Evolutionary conservation across 2,329 filamentous ascomycete genomes (phyloP), one percentile per base, ranked within the genome.

Genomic region (Neofusicoccum laricinum): DNA sequence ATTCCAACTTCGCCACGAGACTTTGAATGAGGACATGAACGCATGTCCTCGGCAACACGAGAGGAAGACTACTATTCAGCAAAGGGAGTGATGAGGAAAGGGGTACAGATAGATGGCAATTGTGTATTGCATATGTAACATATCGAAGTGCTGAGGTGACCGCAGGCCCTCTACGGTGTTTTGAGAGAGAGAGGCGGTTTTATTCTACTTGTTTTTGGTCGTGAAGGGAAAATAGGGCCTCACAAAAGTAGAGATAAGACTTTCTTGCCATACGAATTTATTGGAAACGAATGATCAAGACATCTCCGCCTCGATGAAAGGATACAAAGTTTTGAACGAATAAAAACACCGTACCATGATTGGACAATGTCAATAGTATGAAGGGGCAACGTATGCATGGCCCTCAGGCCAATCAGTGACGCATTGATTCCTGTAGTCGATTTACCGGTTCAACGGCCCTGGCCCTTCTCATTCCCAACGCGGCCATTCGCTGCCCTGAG

Each of bases 111-210:
- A 15, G 17, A 40, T 19, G 46, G 59, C 45, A 51, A 43, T 6
- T 43, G 36, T 62, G 55, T 21, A 59, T 59, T 59, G 55, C 55
- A 59, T 46, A 11, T 59, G 41, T 59, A 59, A 46, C 30, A 46
- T 58, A 58, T 59, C 34, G 43, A 59, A 58, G 55, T 46, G n/a
- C 11, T 36, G 12, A 34, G 55, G 55, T 41, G 15, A 41, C 40
- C 40, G 25, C 25, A 30, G 25, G 25, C 30, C 51, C 17, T 59
- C 30, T 2, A 59, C 17, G 40, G 55, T 59, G 55, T 46, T 59
- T 15, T 17, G 4, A 17, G 21, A 36, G 41, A n/a, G 36, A 17
- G 11, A 12, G n/a, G n/a, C n/a, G 5, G 25, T 7, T 30, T 30
- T 30, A 17, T 34, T 57, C 36, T 32, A 11, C n/a, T 46, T 17